phyloP scores from a whole-genome alignment of 2,329 filamentous ascomycete genomes.

The Aspergillus persii region DNA sequence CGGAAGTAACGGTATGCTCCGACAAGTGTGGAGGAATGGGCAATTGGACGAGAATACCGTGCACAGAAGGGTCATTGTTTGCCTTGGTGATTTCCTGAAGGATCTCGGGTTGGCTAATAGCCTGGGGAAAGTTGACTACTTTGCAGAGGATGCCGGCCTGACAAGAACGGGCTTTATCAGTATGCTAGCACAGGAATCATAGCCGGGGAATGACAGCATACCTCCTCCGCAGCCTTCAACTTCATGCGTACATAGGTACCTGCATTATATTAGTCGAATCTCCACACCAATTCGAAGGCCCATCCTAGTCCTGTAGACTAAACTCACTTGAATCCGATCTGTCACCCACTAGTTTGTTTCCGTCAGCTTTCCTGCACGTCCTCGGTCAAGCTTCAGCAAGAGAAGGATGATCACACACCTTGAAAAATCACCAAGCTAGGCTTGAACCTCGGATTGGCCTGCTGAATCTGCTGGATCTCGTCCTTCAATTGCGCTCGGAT shows the following conservation, averaged over 20 bases:
- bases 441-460: slow-evolving; percentile 79
- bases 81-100: slow-evolving; percentile 75
- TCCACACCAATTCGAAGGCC: neutral
- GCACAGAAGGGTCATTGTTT: slow-evolving; percentile 82
- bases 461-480: slow-evolving; percentile 79
- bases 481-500: slow-evolving; percentile 79
- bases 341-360: slow-evolving; percentile 67
- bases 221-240: slow-evolving; percentile 91
- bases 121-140: slow-evolving; percentile 77
- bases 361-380: slow-evolving; percentile 5
- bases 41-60: slow-evolving; percentile 91
- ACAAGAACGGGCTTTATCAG: slow-evolving; percentile 1
- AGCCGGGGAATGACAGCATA: slow-evolving; percentile 39
- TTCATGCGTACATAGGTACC: slow-evolving; percentile 99
- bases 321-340: slow-evolving; percentile 84
- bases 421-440: slow-evolving; percentile 93
- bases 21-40: slow-evolving; percentile 86
- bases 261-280: slow-evolving; percentile 40
- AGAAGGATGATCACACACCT: slow-evolving; percentile 54
- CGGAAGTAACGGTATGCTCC: slow-evolving; percentile 85
- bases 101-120: slow-evolving; percentile 79
- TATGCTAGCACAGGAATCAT: neutral
- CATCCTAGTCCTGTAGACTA: slow-evolving; percentile 8
- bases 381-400: neutral
- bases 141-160: slow-evolving; percentile 88